Percentiles rank a stretch among this genome's conserved stretches.
phyloP scores from a whole-genome alignment of 2,329 filamentous ascomycete species.

The Annulohypoxylon truncatum region DNA sequence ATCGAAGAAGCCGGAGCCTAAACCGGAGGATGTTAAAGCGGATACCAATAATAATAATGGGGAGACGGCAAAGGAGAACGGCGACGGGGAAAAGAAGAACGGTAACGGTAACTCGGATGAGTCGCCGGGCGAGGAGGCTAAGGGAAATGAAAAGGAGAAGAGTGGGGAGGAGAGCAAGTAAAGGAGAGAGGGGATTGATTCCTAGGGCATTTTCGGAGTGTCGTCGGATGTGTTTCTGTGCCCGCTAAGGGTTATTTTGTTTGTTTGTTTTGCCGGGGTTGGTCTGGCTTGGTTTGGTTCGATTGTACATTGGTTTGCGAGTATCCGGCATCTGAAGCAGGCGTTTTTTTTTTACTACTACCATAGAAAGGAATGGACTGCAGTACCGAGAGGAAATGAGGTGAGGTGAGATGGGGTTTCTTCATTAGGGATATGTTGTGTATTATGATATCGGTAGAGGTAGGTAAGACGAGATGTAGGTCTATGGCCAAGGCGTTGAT shows the following conservation, averaged over 20 bases:
- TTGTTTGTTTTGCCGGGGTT: constrained; percentile 15
- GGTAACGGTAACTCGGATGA: constrained; percentile 3
- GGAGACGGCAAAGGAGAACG: constrained; percentile 14
- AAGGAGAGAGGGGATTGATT: constrained; percentile 21
- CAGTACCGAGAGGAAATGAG: constrained; percentile 6
- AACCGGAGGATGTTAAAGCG: constrained; percentile 35
- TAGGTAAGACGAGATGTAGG: neutral
- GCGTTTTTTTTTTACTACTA: constrained; percentile 35
- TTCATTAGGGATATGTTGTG: neutral
- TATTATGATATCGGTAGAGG: neutral
- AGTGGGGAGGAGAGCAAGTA: constrained; percentile 34
- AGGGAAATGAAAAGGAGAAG: constrained; percentile 16
- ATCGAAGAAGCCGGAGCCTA: constrained; percentile 59
- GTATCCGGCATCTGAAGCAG: constrained; percentile 37
- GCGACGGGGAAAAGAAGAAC: constrained; percentile 18
- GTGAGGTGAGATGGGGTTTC: neutral
- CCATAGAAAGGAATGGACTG: constrained; percentile 17
- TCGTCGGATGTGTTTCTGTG: constrained; percentile 11
- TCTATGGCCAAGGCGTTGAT: neutral
- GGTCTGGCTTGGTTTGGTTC: constrained; percentile 13
- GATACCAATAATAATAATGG: constrained; percentile 24
- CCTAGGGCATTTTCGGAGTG: neutral
- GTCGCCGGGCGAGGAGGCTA: constrained; percentile 16
- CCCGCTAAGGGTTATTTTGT: neutral
- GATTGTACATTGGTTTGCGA: constrained; percentile 24